These are phyloP conservation scores for Debaryomyces robertsiae DNA, from an alignment of 1,139 yeast genomes.

Conservation along the genomic window DNA sequence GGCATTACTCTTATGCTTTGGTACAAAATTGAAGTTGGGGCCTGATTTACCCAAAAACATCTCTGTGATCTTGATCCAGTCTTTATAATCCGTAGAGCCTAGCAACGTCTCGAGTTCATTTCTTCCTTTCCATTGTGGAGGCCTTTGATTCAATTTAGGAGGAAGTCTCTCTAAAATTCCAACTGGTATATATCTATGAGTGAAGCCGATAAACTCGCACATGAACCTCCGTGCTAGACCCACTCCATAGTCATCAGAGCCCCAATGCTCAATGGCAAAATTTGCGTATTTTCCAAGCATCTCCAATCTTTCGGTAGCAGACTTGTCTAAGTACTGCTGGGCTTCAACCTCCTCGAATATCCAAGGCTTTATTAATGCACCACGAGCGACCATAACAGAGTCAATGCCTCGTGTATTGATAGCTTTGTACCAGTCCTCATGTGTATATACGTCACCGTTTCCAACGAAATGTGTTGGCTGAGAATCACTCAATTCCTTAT, in stretches of 20 bases:
- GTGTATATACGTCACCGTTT: constrained; percentile 88
- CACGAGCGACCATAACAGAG: constrained; percentile 96
- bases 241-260: constrained; percentile 93
- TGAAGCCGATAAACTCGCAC: constrained; percentile 93
- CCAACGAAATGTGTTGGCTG: constrained; percentile 70
- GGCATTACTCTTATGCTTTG: constrained; percentile 93
- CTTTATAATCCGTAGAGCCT: constrained; percentile 82
- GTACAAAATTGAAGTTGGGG: constrained; percentile 74
- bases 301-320: constrained; percentile 85
- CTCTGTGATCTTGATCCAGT: constrained; percentile 97
- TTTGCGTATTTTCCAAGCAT: constrained; percentile 68
- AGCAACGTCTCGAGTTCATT: constrained; percentile 87
- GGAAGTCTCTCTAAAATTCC: constrained; percentile 90
- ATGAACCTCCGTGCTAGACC: constrained; percentile 84
- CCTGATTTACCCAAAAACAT: constrained; percentile 90
- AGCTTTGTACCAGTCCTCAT: constrained; percentile 88
- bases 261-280: constrained; percentile 96
- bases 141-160: constrained; percentile 87
- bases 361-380: constrained; percentile 98
- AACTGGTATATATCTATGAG: constrained; percentile 91
- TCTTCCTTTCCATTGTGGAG: constrained; percentile 94
- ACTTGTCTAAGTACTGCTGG: constrained; percentile 85
- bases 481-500: constrained; percentile 53
- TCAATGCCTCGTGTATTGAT: constrained; percentile 73
- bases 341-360: constrained; percentile 93